A percentile compares a stretch with the other conserved stretches of the same genome.
Evolutionary conservation across 345 rosid genomes (phyloP).

Genomic region (Eucalyptus regnans): DNA sequence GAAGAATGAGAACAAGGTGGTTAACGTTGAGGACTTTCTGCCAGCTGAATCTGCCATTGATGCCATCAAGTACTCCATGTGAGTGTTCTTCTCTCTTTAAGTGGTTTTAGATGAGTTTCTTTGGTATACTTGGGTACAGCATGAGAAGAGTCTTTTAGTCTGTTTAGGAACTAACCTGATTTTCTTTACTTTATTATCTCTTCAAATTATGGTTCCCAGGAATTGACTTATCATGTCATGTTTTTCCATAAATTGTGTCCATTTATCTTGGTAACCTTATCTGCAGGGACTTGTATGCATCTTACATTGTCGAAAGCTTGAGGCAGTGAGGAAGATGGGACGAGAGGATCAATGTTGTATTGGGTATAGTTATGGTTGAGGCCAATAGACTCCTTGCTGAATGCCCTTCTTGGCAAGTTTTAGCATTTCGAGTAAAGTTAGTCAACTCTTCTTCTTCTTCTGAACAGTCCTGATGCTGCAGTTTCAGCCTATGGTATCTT

Average conservation of each 20-base stretch:
- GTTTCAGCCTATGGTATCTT: neutral
- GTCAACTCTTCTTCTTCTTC: neutral
- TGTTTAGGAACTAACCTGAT: neutral
- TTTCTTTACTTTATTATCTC: neutral
- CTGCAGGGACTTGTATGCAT: constrained; percentile 90
- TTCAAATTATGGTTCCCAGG: neutral
- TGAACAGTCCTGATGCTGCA: neutral
- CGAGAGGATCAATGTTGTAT: neutral
- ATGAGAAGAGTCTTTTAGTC: neutral
- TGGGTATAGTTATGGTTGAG: neutral
- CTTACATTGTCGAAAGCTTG: constrained; percentile 83
- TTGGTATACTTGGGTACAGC: neutral
- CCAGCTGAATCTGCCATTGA: constrained; percentile 66
- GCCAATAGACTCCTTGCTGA: neutral
- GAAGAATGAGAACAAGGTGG: constrained; percentile 97
- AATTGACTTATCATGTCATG: neutral
- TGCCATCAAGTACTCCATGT: constrained; percentile 91
- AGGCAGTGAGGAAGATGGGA: constrained; percentile 34
- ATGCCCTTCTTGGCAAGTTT: neutral
- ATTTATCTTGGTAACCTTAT: neutral
- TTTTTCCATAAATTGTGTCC: neutral
- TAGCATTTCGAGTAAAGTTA: neutral
- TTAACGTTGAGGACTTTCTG: constrained; percentile 81
- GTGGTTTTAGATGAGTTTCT: neutral
- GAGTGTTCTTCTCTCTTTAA: constrained; percentile 6